Conservation (phyloP, 768 basidiomycete genomes). For the Pholiota molesta region DNA sequence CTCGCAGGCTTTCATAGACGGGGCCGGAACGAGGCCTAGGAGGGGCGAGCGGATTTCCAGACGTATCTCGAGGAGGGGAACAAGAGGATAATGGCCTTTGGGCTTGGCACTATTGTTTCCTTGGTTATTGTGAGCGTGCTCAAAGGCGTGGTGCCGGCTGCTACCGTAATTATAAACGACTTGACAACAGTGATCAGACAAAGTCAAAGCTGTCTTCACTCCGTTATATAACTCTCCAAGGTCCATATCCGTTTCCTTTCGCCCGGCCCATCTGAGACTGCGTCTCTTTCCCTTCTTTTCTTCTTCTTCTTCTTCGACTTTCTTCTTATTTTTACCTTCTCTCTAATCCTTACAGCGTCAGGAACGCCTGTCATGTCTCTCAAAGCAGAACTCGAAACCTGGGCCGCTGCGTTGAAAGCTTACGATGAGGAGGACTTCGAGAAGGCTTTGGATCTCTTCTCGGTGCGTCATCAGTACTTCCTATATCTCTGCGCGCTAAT, state of each 20-base stretch:
- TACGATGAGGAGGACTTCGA: constrained; percentile 88
- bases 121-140: constrained; percentile 24
- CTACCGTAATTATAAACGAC: constrained; percentile 25
- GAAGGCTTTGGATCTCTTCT: constrained; percentile 73
- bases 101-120: constrained; percentile 22
- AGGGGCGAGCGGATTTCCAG: constrained; percentile 11
- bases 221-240: constrained; percentile 24
- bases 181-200: constrained; percentile 35
- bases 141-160: constrained; percentile 16
- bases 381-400: constrained; percentile 81
- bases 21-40: neutral
- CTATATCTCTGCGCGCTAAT: constrained; percentile 1
- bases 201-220: constrained; percentile 22
- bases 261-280: constrained; percentile 44
- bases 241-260: constrained; percentile 25
- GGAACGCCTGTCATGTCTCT: constrained; percentile 56
- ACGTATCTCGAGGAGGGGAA: constrained; percentile 14
- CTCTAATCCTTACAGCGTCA: constrained; percentile 34
- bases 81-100: neutral
- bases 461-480: constrained; percentile 44
- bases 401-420: constrained; percentile 85
- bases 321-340: constrained; percentile 27
- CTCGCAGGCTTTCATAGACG: neutral
- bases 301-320: constrained; percentile 22
- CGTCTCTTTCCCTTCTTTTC: constrained; percentile 37